Base-by-base conservation (phyloP, 1,139 yeast genomes). In the Kluyveromyces sp. region DNA sequence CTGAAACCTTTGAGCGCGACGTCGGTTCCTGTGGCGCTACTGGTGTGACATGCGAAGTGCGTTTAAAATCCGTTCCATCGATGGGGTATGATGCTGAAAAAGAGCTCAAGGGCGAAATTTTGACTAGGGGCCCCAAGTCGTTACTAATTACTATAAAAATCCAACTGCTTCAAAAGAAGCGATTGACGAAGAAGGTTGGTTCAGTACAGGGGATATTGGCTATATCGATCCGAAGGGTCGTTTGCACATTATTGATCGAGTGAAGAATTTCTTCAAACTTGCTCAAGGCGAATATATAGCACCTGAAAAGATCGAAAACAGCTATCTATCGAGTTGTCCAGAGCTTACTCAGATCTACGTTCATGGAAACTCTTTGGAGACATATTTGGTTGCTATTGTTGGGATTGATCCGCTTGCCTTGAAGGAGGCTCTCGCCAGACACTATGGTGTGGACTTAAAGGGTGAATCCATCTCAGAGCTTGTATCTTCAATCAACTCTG, bases 241-340 rank as follows among this genome's bases (percentile, higher is more conserved):
- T 49, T 60, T 84, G 26, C 68, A 59, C 52, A 81, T 84, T 47
- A 74, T 84, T 55, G 94, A 84, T 61, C 73, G 94, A 51, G 89
- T 83, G 41, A 84, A 84, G 70, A 84, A 84, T 65, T 83, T 84
- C 68, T 84, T 83, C 73, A 84, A 84, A 65, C 72, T 84, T 56
- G 77, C 90, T 1, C 94, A 84, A 64, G 94, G 94, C 50, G 94
- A 84, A 64, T 84, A 84, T 63, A 78, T 84, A 46, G 82, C 89
- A 2, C 90, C 92, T 2, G 94, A 84, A 60, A 80, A 78, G 63
- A 79, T 84, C 52, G 94, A 84, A 60, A 81, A 79, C 58, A 67
- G 69, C 27, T 83, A 83, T 58, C 67, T 81, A 41, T 72, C 84
- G 3, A 64, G 69, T 15, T 74, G 77, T 53, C 73, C 83, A 4